phyloP scores from a whole-genome alignment of 257 asterid genomes.

The Capsicum baccatum region DNA sequence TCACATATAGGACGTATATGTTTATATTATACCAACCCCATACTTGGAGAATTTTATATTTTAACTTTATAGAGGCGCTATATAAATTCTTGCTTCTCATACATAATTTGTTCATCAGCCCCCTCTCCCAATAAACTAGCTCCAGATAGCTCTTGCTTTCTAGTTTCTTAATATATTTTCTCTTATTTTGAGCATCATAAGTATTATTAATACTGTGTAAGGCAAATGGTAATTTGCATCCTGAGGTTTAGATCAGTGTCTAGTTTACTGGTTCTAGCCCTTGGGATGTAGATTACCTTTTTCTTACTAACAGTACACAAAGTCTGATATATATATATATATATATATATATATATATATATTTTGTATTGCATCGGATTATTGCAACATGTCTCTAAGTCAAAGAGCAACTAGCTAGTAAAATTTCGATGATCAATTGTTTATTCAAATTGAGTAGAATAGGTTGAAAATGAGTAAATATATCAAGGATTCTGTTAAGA shows the following conservation, averaged over 20 bases:
- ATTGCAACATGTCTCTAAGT: too few species aligned
- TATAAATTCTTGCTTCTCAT: slow-evolving; percentile 51
- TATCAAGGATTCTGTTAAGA: too few species aligned
- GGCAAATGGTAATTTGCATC: slow-evolving; percentile 78
- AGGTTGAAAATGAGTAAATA: too few species aligned
- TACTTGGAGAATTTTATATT: slow-evolving; percentile 25
- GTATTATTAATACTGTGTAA: slow-evolving; percentile 37
- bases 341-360: not conserved
- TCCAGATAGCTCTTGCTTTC: not conserved
- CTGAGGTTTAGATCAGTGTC: slow-evolving; percentile 63
- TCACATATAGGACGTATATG: slow-evolving; percentile 29
- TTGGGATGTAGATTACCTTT: slow-evolving; percentile 61
- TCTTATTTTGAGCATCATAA: not conserved
- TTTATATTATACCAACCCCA: slow-evolving; percentile 21
- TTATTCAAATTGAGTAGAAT: too few species aligned
- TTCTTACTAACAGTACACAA: slow-evolving; percentile 36
- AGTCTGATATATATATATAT: not conserved
- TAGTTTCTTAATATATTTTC: not conserved
- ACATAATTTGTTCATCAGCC: slow-evolving; percentile 34
- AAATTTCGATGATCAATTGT: too few species aligned
- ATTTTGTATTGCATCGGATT: not conserved
- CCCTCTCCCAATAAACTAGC: too few species aligned
- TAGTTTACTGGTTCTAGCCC: slow-evolving; percentile 39
- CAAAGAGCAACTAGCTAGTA: too few species aligned
- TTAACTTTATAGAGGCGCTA: slow-evolving; percentile 35